Base-by-base conservation (phyloP, 352 stramenopile species). In the Peronospora belbahrii region DNA sequence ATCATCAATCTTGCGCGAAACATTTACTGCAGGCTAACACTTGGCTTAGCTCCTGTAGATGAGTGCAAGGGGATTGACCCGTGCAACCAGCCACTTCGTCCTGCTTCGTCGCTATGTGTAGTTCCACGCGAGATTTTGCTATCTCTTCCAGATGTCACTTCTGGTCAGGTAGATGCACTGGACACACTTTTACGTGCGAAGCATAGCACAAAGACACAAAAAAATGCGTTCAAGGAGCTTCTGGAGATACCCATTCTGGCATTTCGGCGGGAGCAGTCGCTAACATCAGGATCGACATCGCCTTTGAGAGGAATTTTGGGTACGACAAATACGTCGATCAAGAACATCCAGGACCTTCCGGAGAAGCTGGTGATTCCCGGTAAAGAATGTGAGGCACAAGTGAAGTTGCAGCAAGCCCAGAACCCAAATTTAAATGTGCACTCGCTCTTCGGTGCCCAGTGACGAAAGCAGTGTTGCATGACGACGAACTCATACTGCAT, bases 1-100 rank as follows among this genome's bases (percentile, higher is more conserved):
- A 66, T 90, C 10, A 85, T 90, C 48, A 90, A 90, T 45, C 58
- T 90, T n/a, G 62, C 70, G 7, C 75, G 78, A 24, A 90, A 90
- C 60, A 83, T 87, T 42, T 90, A 88, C 60, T 90, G 74, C 39
- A 66, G 78, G 8, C 46, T 86, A 1, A 74, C 70, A 3, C 56
- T 90, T 2, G 78, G 78, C 0, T 56, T 90, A 2, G 45, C 53
- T 1, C 78, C 78, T 6, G 78, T 90, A 6, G 74, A 90, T 31
- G 78, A 90, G 57, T 86, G 77, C 56, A 88, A 85, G 54, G 75
- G 78, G 6, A 76, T 90, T 32, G 78, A 90, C 42, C 78, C 78
- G n/a, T 79, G 71, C 46, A 83, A 90, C 49, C 78, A 90, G 45
- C 78, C 78, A 0, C 42, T 56, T 34, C 67, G 67, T 11, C 67